phyloP scores from a whole-genome alignment of 805 yeast species.

The Metschnikowia matae region DNA sequence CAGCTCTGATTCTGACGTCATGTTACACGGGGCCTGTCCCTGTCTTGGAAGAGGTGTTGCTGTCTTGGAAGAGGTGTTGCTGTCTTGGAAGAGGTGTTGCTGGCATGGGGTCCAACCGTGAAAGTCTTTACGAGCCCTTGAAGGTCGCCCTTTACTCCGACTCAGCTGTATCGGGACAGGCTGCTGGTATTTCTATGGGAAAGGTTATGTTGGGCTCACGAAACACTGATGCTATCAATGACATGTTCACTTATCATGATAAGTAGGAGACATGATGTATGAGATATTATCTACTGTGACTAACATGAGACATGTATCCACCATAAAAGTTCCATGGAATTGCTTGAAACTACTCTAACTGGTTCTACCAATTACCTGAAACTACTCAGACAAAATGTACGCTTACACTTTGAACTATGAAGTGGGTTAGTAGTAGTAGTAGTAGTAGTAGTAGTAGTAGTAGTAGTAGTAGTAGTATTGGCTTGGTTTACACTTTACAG shows the following conservation, averaged over 20 bases:
- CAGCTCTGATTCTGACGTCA: slow-evolving; percentile 68
- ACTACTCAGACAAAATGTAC: no score
- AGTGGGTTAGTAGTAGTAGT: no score
- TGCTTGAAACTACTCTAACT: no score
- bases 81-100: slow-evolving; percentile 94
- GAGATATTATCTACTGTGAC: no score
- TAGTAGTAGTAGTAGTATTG: no score
- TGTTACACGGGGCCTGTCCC: slow-evolving; percentile 95
- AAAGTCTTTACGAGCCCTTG: slow-evolving; percentile 71
- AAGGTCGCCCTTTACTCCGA: slow-evolving; percentile 83
- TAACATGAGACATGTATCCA: no score
- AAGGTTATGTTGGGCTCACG: slow-evolving; percentile 92
- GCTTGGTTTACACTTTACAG: no score
- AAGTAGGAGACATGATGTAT: no score
- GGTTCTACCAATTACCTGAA: no score
- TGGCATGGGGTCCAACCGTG: slow-evolving; percentile 86
- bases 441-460: no score
- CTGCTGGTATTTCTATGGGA: slow-evolving; percentile 96
- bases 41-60: slow-evolving; percentile 92
- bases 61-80: slow-evolving; percentile 92
- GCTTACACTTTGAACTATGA: no score
- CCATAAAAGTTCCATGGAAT: no score
- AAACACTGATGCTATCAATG: slow-evolving; percentile 58
- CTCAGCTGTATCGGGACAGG: slow-evolving; percentile 91
- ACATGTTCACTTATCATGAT: slow-evolving; percentile 83